Evolutionary conservation across 2,329 filamentous ascomycete genomes (phyloP), one percentile per base, ranked within the genome.

Genomic region (Pseudogymnoascus sp.): DNA sequence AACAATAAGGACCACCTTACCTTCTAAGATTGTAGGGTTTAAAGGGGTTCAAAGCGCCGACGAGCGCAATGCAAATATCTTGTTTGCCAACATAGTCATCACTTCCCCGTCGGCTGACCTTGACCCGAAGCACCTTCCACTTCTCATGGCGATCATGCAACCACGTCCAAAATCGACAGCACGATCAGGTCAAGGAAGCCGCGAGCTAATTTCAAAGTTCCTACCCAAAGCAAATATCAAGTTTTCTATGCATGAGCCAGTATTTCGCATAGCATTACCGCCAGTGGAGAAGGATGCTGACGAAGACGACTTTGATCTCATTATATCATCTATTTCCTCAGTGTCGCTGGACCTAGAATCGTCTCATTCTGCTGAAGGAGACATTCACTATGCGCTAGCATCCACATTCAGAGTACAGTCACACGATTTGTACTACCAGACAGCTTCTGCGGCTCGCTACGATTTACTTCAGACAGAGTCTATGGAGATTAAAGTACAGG

Each of bases 81-180:
- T 99, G 15, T 97, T 97, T 73, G 93, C 93, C 42, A 99, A 99
- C 74, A 86, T 96, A 5, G 93, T 99, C 56, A 87, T 97, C 65
- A 99, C 95, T 0, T 99, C 95, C 4, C 95, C 95, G 0, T 97
- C 95, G 0, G 80, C 97, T 60, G 95, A 99, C 74, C 80, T 99
- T 35, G 91, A 96, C 72, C 93, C 95, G 2, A 90, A 91, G 67
- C 93, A 97, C 77, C 79, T 99, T 15, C 93, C 95, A 1, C 82
- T 97, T 7, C 79, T 97, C 21, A 78, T 96, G 59, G 89, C 90
- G 19, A 80, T 97, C 67, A 78, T 92, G 46, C 88, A 87, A 68
- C 80, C 80, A 7, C 83, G 80, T 63, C 77, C 77, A 7, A 79
- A 71, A 74, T 19, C 70, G 72, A 71, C 77, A 72, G 68, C 71